Evolutionary conservation across 2,329 filamentous ascomycete genomes (phyloP).

Genomic region (Tolypocladium album): DNA sequence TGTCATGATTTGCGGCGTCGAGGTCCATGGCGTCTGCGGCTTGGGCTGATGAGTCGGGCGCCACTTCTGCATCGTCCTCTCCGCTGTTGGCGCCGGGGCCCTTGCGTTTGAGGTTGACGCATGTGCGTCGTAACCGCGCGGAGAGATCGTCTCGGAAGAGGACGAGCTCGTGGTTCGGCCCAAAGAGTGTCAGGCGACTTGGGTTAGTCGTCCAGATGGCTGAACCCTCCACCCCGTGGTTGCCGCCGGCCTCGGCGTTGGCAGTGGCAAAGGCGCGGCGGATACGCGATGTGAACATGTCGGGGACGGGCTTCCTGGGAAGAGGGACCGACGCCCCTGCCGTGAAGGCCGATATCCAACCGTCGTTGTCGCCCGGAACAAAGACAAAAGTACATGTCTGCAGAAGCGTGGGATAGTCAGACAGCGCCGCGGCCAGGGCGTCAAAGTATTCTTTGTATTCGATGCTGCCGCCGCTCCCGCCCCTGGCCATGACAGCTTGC

Average conservation of each 20-base stretch:
- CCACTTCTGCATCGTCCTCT: slow-evolving; percentile 4
- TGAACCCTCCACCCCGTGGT: slow-evolving; percentile 29
- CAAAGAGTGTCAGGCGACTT: slow-evolving; percentile 71
- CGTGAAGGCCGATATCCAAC: slow-evolving; percentile 84
- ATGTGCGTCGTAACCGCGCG: slow-evolving; percentile 63
- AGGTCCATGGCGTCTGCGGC: slow-evolving; percentile 28
- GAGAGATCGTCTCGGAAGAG: slow-evolving; percentile 82
- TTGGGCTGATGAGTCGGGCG: slow-evolving; percentile 4
- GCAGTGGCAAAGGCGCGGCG: slow-evolving; percentile 70
- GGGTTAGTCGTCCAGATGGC: slow-evolving; percentile 89
- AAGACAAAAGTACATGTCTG: slow-evolving; percentile 79
- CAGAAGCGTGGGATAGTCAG: slow-evolving; percentile 74
- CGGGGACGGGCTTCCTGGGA: slow-evolving; percentile 64
- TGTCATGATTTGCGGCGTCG: slow-evolving; percentile 18
- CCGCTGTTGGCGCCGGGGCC: slow-evolving; percentile 22
- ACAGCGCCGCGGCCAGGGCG: slow-evolving; percentile 66
- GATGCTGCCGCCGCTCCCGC: slow-evolving; percentile 70
- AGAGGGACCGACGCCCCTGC: slow-evolving; percentile 62
- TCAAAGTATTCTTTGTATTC: slow-evolving; percentile 98
- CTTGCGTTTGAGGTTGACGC: slow-evolving; percentile 54
- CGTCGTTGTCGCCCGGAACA: slow-evolving; percentile 92
- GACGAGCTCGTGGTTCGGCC: slow-evolving; percentile 76
- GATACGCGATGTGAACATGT: slow-evolving; percentile 82
- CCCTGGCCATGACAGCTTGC: slow-evolving; percentile 54
- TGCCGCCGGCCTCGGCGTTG: slow-evolving; percentile 57